These are phyloP conservation scores for Pseudogymnoascus sp. DNA, from an alignment of 2,329 filamentous ascomycete species.

Conservation along the genomic window DNA sequence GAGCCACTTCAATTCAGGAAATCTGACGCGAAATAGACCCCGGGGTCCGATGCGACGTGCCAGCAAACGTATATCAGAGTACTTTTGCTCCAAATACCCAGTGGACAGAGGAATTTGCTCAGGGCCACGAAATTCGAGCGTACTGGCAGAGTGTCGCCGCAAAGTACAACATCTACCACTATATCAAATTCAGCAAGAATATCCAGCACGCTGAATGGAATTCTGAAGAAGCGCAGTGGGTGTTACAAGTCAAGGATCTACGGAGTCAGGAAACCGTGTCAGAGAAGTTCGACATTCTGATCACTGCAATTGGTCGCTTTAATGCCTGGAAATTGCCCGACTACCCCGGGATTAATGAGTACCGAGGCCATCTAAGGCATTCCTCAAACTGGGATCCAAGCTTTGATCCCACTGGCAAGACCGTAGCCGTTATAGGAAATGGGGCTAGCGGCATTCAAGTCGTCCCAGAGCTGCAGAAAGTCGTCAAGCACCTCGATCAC, in stretches of 20 bases:
- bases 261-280: conserved; percentile 32
- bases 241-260: conserved; percentile 32
- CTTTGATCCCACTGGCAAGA: conserved; percentile 42
- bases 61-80: conserved; percentile 62
- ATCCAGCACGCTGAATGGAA: conserved; percentile 53
- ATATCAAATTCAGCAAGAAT: conserved; percentile 47
- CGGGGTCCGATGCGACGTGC: conserved; percentile 52
- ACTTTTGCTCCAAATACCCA: conserved; percentile 60
- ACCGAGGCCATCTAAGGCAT: conserved; percentile 49
- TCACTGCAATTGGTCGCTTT: conserved; percentile 58
- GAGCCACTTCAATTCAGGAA: conserved; percentile 28
- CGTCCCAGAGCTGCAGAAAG: conserved; percentile 44
- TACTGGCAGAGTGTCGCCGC: conserved; percentile 58
- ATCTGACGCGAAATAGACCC: conserved; percentile 49
- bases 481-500: conserved; percentile 48
- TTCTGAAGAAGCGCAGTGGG: conserved; percentile 46
- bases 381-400: conserved; percentile 52
- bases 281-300: conserved; percentile 51
- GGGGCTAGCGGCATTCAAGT: conserved; percentile 55
- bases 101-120: conserved; percentile 63
- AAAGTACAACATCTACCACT: conserved; percentile 58
- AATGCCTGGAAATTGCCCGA: conserved; percentile 58
- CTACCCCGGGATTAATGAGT: conserved; percentile 50
- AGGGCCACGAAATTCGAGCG: conserved; percentile 56
- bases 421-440: conserved; percentile 55